phyloP scores from a whole-genome alignment of 352 stramenopile genomes.

The Chrysophaeum taylorii region DNA sequence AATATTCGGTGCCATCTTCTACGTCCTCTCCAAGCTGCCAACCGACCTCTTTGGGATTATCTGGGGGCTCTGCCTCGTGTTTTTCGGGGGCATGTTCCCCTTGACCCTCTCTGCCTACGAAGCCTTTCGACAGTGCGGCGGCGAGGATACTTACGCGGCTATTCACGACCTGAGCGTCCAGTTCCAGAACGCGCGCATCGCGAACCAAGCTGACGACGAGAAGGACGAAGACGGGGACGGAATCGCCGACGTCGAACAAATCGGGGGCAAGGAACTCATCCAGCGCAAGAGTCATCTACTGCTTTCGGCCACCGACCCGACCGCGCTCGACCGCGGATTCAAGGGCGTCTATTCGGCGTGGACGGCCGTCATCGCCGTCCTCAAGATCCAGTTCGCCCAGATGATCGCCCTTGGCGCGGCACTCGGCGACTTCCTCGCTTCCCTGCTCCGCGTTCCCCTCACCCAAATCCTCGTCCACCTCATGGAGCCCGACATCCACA shows the following conservation, averaged over 20 bases:
- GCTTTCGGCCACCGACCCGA: background rate
- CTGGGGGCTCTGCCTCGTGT: background rate
- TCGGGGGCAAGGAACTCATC: background rate
- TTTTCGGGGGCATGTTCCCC: background rate
- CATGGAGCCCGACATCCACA: constrained; percentile 14
- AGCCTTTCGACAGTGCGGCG: background rate
- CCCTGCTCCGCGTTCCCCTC: background rate
- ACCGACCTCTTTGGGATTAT: background rate
- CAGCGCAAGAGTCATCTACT: background rate
- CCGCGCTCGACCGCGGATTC: background rate
- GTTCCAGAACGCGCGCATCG: background rate
- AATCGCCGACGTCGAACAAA: background rate
- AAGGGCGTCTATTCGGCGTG: constrained; percentile 16
- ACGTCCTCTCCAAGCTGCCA: background rate
- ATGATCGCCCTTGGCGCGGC: constrained; percentile 21
- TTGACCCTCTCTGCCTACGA: background rate
- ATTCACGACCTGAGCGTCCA: background rate
- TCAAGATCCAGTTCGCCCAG: constrained; percentile 25
- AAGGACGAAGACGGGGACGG: background rate
- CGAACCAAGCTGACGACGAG: background rate
- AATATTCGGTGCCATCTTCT: background rate
- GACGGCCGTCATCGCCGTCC: constrained; percentile 20
- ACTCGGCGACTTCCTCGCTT: constrained; percentile 11
- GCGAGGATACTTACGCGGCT: background rate
- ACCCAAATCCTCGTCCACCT: constrained; percentile 12